Evolutionary conservation across 345 rosid species (phyloP), one percentile per base, ranked within the genome.

Genomic region (Ceriops zippeliana): DNA sequence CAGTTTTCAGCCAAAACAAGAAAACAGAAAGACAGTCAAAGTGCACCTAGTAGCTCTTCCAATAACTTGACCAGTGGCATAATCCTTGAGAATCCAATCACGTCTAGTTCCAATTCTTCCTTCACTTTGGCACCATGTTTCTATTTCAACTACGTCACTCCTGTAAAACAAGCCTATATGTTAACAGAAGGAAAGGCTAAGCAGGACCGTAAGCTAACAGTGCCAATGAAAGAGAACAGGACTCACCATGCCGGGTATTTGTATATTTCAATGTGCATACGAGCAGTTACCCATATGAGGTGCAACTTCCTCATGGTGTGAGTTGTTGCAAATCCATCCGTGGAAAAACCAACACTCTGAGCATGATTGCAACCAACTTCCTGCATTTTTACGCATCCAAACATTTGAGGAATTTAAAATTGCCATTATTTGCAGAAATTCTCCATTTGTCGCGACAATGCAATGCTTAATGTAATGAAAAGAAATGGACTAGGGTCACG

Each of bases 231-330:
- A 28, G 11, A 65, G 21, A 61, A 46, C 22, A n/a, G 46, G 17
- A 71, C 83, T 31, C 49, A 93, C 99, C 99, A 93, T 59, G 97
- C 93, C 26, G 97, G 98, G 65, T 93, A 93, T 53, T 83, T 91
- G 83, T 88, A 89, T 46, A 95, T 82, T 79, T 95, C 99, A 57
- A 91, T 90, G 73, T 95, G 99, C 97, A 95, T 91, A 59, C 99
- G 89, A 62, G 93, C 93, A 52, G 96, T 91, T n/a, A 95, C 99
- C 99, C 99, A 95, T 56, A 95, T 91, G 69, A 95, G 99, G 81
- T 89, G 90, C 84, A 95, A n/a, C 75, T 95, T 87, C 71, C 93
- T 80, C 99, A 95, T 95, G 6, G 89, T 89, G 46, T 57, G 75
- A 53, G 93, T 95, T 2, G 97, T 95, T 3, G 89, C 96, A 71